A percentile compares a stretch with the other conserved stretches of the same genome.
Evolutionary conservation across 805 yeast genomes (phyloP).

Genomic region (Debaryomyces prosopidis): DNA sequence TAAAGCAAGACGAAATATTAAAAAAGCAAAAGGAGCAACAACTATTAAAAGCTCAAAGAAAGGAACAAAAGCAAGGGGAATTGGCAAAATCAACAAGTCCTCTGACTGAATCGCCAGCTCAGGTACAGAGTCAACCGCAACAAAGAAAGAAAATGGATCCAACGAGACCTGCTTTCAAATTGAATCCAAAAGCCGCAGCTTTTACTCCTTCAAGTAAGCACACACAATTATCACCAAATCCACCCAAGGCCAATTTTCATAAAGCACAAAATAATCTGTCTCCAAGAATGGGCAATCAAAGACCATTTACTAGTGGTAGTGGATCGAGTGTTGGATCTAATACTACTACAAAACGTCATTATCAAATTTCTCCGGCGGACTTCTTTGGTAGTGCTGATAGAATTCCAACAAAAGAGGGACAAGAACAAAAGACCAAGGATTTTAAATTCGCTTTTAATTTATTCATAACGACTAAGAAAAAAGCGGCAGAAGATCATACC

Average conservation of each 20-base stretch:
- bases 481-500: constrained; percentile 17
- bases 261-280: constrained; percentile 30
- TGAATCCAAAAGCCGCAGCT: constrained; percentile 68
- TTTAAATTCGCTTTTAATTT: constrained; percentile 52
- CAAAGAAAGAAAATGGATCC: constrained; percentile 55
- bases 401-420: constrained; percentile 39
- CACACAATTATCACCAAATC: constrained; percentile 26
- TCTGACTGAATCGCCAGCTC: constrained; percentile 8
- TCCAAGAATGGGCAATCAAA: constrained; percentile 32
- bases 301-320: constrained; percentile 29
- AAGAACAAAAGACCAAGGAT: constrained; percentile 31
- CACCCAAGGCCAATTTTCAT: constrained; percentile 23
- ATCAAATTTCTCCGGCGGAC: constrained; percentile 41
- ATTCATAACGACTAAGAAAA: constrained; percentile 46
- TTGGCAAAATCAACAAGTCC: constrained; percentile 7
- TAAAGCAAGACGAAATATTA: constrained; percentile 62
- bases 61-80: constrained; percentile 3
- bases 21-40: constrained; percentile 33
- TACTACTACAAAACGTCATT: constrained; percentile 27
- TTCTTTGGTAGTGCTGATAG: constrained; percentile 41
- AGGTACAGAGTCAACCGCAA: constrained; percentile 12
- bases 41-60: constrained; percentile 5
- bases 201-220: constrained; percentile 52
- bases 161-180: constrained; percentile 61
- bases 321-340: constrained; percentile 9